These are phyloP conservation scores for Apiospora sp. DNA, from an alignment of 2,329 filamentous ascomycete genomes.

Conservation along the genomic window DNA sequence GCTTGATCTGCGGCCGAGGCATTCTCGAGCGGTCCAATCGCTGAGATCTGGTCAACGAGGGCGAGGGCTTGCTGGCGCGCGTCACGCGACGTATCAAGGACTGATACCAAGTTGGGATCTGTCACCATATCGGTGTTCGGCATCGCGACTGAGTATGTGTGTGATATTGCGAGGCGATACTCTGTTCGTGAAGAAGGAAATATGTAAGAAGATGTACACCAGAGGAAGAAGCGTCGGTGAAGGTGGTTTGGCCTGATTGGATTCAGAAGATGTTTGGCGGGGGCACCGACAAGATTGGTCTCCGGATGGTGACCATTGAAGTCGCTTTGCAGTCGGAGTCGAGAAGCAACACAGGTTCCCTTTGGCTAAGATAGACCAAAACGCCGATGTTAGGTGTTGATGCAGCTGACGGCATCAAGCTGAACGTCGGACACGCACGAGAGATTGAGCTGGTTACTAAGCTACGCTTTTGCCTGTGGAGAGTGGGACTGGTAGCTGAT, in stretches of 20 bases:
- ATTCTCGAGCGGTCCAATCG: slow-evolving; percentile 52
- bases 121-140: slow-evolving; percentile 66
- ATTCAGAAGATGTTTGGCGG: neutral
- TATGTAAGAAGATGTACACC: neutral
- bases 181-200: neutral
- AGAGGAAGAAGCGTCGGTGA: neutral
- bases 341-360: neutral
- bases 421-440: neutral
- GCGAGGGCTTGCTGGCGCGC: slow-evolving; percentile 75
- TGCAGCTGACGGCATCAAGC: neutral
- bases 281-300: neutral
- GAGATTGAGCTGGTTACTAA: neutral
- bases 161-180: neutral
- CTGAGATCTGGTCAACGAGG: slow-evolving; percentile 63
- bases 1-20: slow-evolving; percentile 58
- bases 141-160: slow-evolving; percentile 48
- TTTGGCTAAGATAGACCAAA: neutral
- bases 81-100: slow-evolving; percentile 76
- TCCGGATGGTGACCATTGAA: neutral
- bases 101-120: slow-evolving; percentile 70
- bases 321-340: neutral
- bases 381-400: neutral
- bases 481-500: neutral
- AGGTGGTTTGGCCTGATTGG: neutral
- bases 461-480: neutral